phyloP scores from a whole-genome alignment of 495 filamentous ascomycete species.

The Neurospora hispaniola region DNA sequence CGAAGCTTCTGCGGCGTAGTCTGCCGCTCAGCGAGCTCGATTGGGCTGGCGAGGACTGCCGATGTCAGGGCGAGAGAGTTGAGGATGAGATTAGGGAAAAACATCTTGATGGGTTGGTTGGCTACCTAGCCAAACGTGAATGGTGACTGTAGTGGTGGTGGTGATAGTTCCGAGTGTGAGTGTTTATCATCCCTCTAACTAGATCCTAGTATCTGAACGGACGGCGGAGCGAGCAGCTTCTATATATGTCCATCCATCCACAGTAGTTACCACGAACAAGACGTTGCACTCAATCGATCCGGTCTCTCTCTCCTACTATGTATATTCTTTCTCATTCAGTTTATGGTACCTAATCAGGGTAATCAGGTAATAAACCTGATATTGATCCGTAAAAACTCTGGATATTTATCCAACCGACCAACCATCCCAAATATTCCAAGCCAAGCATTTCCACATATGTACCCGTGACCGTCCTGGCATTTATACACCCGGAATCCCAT shows the following conservation, averaged over 20 bases:
- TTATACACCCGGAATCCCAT: not conserved
- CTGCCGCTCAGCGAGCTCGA: constrained; percentile 14
- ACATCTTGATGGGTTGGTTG: constrained; percentile 3
- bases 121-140: not conserved
- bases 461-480: no score
- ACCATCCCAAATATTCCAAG: not conserved
- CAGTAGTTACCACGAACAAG: no score
- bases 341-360: no score
- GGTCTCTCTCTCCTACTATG: no score
- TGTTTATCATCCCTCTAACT: not conserved
- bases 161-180: not conserved
- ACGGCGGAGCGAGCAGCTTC: not conserved
- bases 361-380: not conserved
- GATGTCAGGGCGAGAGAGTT: constrained; percentile 4
- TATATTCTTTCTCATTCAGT: no score
- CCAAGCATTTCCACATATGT: no score
- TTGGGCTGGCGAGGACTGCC: constrained; percentile 5
- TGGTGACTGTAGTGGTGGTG: not conserved
- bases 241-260: not conserved
- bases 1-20: constrained; percentile 7
- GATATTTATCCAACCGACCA: constrained; percentile 3
- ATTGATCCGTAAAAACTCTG: not conserved
- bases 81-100: constrained; percentile 3
- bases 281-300: no score
- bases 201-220: not conserved